Evolutionary conservation across 2,329 filamentous ascomycete genomes (phyloP).

Genomic region (Aspergillus nomiae): DNA sequence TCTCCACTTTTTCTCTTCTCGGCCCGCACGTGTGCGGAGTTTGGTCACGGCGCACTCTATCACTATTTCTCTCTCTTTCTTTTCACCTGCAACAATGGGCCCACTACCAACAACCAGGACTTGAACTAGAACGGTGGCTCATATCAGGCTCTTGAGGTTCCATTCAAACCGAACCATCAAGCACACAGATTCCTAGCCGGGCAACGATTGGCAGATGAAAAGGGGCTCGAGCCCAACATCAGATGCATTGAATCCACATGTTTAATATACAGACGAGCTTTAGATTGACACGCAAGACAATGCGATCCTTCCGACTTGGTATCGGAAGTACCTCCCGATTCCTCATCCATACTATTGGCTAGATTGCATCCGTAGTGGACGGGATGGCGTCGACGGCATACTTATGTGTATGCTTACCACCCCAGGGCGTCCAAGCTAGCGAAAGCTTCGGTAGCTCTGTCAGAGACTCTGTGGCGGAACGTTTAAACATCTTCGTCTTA

Average conservation of each 20-base stretch:
- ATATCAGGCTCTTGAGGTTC: no score
- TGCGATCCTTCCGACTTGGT: not conserved
- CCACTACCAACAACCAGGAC: not conserved
- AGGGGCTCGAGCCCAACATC: not conserved
- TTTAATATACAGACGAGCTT: not conserved
- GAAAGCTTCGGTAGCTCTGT: not conserved
- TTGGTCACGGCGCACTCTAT: not conserved
- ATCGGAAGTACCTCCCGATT: not conserved
- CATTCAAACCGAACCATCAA: not conserved
- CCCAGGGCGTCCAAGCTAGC: not conserved
- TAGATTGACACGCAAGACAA: not conserved
- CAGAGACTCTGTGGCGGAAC: not conserved
- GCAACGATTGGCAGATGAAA: not conserved
- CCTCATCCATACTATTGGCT: not conserved
- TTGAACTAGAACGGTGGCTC: not conserved
- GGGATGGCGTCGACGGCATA: not conserved
- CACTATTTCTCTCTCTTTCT: not conserved
- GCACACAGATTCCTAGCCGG: no score
- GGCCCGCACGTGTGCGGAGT: not conserved
- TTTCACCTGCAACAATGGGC: not conserved
- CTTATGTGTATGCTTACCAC: not conserved
- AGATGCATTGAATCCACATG: not conserved
- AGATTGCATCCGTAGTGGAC: not conserved
- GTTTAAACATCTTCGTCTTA: not conserved
- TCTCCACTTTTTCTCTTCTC: not conserved